phyloP scores from a whole-genome alignment of 768 basidiomycete genomes.

The Phanerochaete carnosa region DNA sequence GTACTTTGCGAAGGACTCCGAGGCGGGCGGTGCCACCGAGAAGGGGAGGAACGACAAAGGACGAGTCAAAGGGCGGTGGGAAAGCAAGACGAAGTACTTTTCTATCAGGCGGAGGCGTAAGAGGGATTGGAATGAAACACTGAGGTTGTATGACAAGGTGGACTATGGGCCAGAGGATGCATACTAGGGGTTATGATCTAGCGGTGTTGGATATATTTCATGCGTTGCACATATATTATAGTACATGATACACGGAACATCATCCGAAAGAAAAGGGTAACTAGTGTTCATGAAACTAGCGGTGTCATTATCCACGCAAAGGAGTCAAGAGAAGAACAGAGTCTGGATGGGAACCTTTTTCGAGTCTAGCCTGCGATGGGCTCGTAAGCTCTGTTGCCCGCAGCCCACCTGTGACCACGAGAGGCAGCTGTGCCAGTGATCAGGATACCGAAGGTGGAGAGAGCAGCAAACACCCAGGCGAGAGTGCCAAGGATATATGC shows the following conservation, averaged over 20 bases:
- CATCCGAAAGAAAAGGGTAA: neutral
- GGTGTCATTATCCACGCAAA: no score
- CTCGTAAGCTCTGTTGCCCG: conserved; percentile 67
- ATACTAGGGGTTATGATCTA: neutral
- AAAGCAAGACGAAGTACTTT: conserved; percentile 71
- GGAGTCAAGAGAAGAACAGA: no score
- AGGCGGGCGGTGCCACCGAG: conserved; percentile 23
- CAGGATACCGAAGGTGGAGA: conserved; percentile 52
- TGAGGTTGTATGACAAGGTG: conserved; percentile 76
- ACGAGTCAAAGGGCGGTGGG: conserved; percentile 63
- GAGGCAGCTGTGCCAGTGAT: conserved; percentile 62
- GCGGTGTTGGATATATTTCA: neutral
- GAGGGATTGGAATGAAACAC: conserved; percentile 87
- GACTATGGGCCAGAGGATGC: conserved; percentile 68
- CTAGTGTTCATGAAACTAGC: no score
- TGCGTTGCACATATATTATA: neutral
- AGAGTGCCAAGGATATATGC: conserved; percentile 58
- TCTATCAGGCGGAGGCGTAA: conserved; percentile 76
- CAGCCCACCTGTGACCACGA: conserved; percentile 68
- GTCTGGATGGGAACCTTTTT: neutral
- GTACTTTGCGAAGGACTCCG: conserved; percentile 39
- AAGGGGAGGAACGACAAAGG: conserved; percentile 68
- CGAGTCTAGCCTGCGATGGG: conserved; percentile 24
- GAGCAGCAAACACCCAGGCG: conserved; percentile 57
- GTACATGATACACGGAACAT: neutral